A percentile compares a stretch with the other conserved stretches of the same genome.
Conservation (phyloP, 2,329 filamentous ascomycete species). For the Trichoderma hamatum region DNA sequence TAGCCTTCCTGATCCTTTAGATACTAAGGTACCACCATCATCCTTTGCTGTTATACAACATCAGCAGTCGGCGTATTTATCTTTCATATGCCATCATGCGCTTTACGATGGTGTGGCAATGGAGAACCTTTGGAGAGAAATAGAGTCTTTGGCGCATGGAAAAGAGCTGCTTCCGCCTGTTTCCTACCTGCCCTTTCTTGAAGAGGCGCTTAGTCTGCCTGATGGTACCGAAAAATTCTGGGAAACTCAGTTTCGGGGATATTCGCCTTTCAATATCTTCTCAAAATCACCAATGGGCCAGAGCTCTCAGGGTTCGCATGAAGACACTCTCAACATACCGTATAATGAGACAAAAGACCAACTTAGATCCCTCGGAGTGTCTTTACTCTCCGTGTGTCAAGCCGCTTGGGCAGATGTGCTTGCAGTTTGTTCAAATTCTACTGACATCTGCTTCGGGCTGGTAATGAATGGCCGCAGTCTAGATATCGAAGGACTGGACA, state of each 20-base stretch:
- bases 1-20: constrained; percentile 45
- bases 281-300: constrained; percentile 29
- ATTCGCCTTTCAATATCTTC: constrained; percentile 43
- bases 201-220: constrained; percentile 55
- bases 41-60: constrained; percentile 49
- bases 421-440: constrained; percentile 53
- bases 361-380: constrained; percentile 58
- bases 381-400: constrained; percentile 70
- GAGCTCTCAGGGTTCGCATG: constrained; percentile 38
- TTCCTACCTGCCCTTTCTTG: constrained; percentile 66
- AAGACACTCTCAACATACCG: constrained; percentile 39
- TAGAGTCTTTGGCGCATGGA: constrained; percentile 61
- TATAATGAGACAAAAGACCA: constrained; percentile 52
- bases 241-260: constrained; percentile 57
- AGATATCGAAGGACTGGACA: constrained; percentile 65
- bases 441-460: constrained; percentile 84
- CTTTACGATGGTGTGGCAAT: constrained; percentile 86
- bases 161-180: constrained; percentile 51
- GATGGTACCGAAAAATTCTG: constrained; percentile 66
- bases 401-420: constrained; percentile 72
- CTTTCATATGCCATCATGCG: constrained; percentile 71
- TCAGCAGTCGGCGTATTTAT: constrained; percentile 44
- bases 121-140: constrained; percentile 66
- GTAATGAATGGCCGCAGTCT: constrained; percentile 78
- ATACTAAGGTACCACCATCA: constrained; percentile 50